Base-by-base conservation (phyloP, 1,284 basidiomycete species). In the Ustilago xerochloae region DNA sequence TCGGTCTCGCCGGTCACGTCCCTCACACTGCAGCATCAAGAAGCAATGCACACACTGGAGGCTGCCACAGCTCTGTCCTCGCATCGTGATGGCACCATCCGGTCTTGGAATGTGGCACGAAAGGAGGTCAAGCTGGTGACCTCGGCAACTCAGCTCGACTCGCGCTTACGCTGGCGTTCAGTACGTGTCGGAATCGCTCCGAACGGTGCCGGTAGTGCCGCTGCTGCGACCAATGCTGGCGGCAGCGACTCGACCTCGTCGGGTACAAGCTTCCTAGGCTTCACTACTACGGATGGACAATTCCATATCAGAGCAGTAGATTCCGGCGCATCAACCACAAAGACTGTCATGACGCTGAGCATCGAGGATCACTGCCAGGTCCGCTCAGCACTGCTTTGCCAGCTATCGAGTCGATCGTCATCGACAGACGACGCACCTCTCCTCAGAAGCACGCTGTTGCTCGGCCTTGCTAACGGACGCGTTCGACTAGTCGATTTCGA, bases 51-150 rank as follows among this genome's bases (percentile, higher is more conserved):
- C 30, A 33, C 30, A 8, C 49, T 66, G 46, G 70, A 77, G 16
- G 36, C 60, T 10, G 62, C 63, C 2, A 57, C 43, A 7, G 63
- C 58, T 3, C 26, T 78, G 3, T 69, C 75, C 6, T 61, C 64
- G 7, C 72, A 78, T 24, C 63, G 75, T 29, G 69, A 78, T 28
- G 75, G 75, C 33, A 65, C 67, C 28, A 54, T 63, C 13, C 70
- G 54, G 33, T 36, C 47, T 6, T 68, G 67, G 65, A 63, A 63
- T 15, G 51, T 57, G 1, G 56, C 61, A 13, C 61, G 54, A 20
- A 67, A 53, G 22, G 56, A 53, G 26, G 50, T 18, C 6, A 61
- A 55, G 33, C 52, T 45, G 13, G 62, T 43, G 7, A 4, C 29
- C 47, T 57, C 53, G 7, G 58, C 16, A 18, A 64, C 52, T 12